Percentiles rank a stretch among this genome's conserved stretches.
These are phyloP conservation scores for Trichoderma simmonsii DNA, from an alignment of 2,329 filamentous ascomycete species.

Conservation along the genomic window DNA sequence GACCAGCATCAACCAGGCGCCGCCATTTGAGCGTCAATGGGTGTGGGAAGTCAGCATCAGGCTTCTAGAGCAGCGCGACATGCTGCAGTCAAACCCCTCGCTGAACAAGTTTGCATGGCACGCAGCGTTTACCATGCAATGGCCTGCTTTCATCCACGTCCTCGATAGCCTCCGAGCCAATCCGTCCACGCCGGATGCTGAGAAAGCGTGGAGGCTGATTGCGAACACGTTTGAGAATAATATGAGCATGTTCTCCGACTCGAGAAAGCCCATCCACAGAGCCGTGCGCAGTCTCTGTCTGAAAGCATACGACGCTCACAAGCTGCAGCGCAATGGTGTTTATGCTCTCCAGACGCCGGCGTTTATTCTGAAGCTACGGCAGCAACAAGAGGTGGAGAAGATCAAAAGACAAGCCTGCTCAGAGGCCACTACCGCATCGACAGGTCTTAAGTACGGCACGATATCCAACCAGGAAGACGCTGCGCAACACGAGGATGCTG, in stretches of 20 bases:
- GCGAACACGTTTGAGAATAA: not conserved
- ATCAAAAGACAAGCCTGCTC: not conserved
- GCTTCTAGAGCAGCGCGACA: conserved; percentile 4
- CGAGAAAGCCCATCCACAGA: conserved; percentile 6
- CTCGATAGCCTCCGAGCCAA: not conserved
- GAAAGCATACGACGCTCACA: conserved; percentile 2
- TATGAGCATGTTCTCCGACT: not conserved
- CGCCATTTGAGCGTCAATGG: not conserved
- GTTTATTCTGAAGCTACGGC: not conserved
- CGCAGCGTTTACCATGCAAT: conserved; percentile 6
- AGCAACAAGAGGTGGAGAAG: not conserved
- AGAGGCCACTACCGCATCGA: not conserved
- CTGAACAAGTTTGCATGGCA: conserved; percentile 5
- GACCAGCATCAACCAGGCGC: conserved; percentile 5
- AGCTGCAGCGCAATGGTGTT: not conserved
- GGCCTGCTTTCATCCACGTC: conserved; percentile 3
- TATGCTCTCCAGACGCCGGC: not conserved
- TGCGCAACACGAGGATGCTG: not conserved
- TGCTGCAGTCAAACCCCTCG: not conserved
- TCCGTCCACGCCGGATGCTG: not conserved
- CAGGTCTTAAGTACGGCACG: not conserved
- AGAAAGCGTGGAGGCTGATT: not conserved
- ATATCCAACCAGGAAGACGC: not conserved
- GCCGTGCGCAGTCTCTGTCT: conserved; percentile 3
- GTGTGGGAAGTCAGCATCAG: conserved; percentile 3